Base-by-base conservation (phyloP, 2,329 filamentous ascomycete species). In the Nemania abortiva region DNA sequence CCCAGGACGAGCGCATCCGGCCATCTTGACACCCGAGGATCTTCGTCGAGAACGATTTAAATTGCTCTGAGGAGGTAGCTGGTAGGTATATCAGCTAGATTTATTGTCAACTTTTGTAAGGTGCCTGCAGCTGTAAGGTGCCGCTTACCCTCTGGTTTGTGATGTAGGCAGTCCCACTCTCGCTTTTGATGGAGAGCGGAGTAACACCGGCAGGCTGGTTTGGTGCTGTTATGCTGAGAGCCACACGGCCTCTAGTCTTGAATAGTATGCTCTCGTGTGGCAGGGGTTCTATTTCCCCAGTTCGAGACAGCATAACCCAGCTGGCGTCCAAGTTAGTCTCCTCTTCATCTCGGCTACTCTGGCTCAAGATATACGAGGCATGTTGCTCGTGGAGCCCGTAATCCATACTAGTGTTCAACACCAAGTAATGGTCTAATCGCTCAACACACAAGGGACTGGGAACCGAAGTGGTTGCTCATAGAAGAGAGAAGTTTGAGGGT, bases 251-350 rank as follows among this genome's bases (percentile, higher is more conserved):
- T 65, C 93, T 91, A 54, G 94, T 94, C 74, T 90, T 92, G 81
- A 92, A 93, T 68, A 97, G 87, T 70, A 93, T 90, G 74, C 90
- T 90, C 84, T 98, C 95, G 78, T 92, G 90, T 53, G 93, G 92
- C 55, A 98, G 88, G 77, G 92, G 93, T 78, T 97, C 91, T 81
- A 97, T 96, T 68, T 91, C 89, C 74, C 86, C 85, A 49, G 84
- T 79, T 77, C 91, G 88, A 77, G 91, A 90, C 77, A 97, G 89
- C 95, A 98, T 98, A 54, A 98, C 95, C 95, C 95, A 98, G 76
- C 87, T 89, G 78, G 82, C 80, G 75, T 80, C 80, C 79, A 88
- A 83, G 83, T 89, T 82, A 89, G 86, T 83, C 78, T 87, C 81
- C 67, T 80, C 77, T 70, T 80, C 78, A 62, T 79, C 74, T 70